Evolutionary conservation across 352 stramenopile genomes (phyloP).

Genomic region (Pythium grandisporangium): DNA sequence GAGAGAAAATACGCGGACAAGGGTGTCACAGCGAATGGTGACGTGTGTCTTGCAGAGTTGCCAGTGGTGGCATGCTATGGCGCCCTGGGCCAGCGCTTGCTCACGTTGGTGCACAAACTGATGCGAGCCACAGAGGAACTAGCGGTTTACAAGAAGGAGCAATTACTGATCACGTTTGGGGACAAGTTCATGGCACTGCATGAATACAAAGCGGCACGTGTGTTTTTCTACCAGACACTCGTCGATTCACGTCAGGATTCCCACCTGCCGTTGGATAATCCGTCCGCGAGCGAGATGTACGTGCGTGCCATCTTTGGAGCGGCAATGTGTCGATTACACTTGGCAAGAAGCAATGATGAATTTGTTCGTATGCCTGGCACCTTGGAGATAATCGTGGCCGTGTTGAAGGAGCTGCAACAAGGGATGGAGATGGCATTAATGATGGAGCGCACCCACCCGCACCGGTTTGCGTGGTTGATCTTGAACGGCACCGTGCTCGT

Average conservation of each 20-base stretch:
- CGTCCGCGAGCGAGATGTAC: conserved; percentile 16
- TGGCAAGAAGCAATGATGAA: conserved; percentile 20
- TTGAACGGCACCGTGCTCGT: conserved; percentile 59
- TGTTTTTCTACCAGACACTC: conserved; percentile 38
- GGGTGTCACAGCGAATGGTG: too few species aligned
- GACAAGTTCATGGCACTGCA: conserved; percentile 33
- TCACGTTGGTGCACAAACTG: conserved; percentile 21
- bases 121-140: conserved; percentile 24
- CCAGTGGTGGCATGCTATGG: conserved; percentile 40
- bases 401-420: conserved; percentile 22
- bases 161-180: conserved; percentile 32
- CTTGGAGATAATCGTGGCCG: conserved; percentile 32
- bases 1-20: conserved; percentile 23
- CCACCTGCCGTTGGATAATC: not conserved
- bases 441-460: conserved; percentile 20
- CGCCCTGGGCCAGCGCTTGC: conserved; percentile 25
- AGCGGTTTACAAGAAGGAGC: conserved; percentile 17
- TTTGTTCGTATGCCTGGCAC: conserved; percentile 34
- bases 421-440: conserved; percentile 31
- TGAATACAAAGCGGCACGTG: conserved; percentile 35
- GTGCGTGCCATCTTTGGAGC: conserved; percentile 32
- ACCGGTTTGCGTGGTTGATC: conserved; percentile 40
- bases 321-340: conserved; percentile 30
- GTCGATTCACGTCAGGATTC: conserved; percentile 6
- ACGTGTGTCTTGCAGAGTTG: too few species aligned